These are phyloP conservation scores for Arthromyces matolae DNA, from an alignment of 768 basidiomycete genomes.

Conservation along the genomic window DNA sequence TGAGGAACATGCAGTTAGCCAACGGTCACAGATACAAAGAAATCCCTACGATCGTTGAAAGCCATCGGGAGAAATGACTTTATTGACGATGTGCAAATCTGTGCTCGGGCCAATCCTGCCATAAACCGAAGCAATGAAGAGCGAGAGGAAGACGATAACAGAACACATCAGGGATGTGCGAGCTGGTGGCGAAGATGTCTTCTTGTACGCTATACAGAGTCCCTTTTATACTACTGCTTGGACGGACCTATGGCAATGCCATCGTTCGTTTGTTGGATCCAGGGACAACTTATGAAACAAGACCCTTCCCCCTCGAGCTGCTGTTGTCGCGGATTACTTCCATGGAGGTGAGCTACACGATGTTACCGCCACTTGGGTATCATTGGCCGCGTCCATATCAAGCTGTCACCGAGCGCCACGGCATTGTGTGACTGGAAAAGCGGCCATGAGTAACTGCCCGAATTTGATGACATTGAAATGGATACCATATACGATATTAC, in stretches of 20 bases:
- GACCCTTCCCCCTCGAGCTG: not conserved
- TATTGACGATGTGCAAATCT: not conserved
- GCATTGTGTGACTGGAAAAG: not conserved
- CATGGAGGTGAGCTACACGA: not conserved
- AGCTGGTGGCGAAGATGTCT: not conserved
- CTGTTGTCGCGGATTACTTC: not conserved
- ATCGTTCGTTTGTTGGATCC: not conserved
- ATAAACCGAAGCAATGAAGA: not conserved
- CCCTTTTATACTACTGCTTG: not conserved
- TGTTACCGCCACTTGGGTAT: not conserved
- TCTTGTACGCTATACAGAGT: not conserved
- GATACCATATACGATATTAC: too few species aligned
- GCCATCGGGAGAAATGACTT: not conserved
- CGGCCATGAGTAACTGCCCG: not conserved
- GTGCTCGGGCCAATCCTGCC: not conserved
- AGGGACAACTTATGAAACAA: not conserved
- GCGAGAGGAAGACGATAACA: not conserved
- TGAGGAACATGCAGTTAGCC: not conserved
- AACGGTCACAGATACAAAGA: not conserved
- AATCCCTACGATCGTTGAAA: not conserved
- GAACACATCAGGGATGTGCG: not conserved
- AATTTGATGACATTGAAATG: not conserved
- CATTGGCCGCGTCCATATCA: too few species aligned
- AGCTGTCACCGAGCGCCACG: not conserved
- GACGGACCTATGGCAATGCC: too few species aligned